A percentile compares a stretch with the other conserved stretches of the same genome.
phyloP scores from a whole-genome alignment of 495 filamentous ascomycete species.

The Daldinia decipiens region DNA sequence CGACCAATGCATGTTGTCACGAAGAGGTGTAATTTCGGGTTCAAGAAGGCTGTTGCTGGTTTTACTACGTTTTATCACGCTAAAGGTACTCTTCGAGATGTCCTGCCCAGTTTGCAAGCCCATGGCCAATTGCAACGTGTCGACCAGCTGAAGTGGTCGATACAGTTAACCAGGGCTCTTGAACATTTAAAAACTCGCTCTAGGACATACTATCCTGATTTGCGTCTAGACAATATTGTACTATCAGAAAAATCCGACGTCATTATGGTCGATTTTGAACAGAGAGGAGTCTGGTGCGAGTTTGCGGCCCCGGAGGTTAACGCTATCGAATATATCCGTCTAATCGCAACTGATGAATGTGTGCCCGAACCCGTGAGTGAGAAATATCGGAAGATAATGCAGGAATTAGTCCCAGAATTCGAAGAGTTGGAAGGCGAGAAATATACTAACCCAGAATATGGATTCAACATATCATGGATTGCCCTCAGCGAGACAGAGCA shows the following conservation, averaged over 20 bases:
- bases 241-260: constrained; percentile 52
- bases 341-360: constrained; percentile 50
- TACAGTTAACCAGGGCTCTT: constrained; percentile 56
- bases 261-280: constrained; percentile 64
- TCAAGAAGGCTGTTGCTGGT: constrained; percentile 57
- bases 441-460: constrained; percentile 50
- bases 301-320: constrained; percentile 62
- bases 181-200: constrained; percentile 51
- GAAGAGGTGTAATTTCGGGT: constrained; percentile 58
- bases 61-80: constrained; percentile 58
- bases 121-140: constrained; percentile 49
- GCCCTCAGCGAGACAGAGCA: constrained; percentile 54
- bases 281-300: constrained; percentile 62
- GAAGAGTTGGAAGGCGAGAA: constrained; percentile 50
- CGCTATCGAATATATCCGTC: constrained; percentile 57
- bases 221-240: constrained; percentile 61
- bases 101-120: constrained; percentile 54
- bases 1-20: constrained; percentile 57
- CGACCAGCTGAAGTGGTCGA: constrained; percentile 57
- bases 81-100: constrained; percentile 56
- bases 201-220: constrained; percentile 59
- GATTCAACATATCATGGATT: constrained; percentile 61
- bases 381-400: constrained; percentile 50
- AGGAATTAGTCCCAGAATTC: constrained; percentile 53
- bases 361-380: constrained; percentile 48